Conservation (phyloP, 495 filamentous ascomycete genomes). For the Bacidia rubella region DNA sequence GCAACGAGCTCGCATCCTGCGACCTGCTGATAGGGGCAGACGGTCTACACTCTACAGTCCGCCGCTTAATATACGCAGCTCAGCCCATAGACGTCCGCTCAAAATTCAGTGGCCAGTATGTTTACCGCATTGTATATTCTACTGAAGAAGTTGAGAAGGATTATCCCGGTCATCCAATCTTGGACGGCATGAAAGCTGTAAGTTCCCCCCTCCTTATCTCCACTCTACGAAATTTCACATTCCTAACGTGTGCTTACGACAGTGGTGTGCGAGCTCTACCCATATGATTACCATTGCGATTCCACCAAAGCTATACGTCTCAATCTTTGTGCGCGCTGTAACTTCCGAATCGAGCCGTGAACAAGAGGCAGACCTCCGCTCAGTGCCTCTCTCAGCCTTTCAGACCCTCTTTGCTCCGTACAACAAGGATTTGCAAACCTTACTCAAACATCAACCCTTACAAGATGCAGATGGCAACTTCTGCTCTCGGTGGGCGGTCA, state of each 20-base stretch:
- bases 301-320: background rate
- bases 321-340: background rate
- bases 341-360: too few species aligned
- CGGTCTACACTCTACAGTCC: conserved; percentile 36
- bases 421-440: background rate
- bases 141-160: background rate
- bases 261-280: background rate
- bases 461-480: background rate
- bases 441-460: background rate
- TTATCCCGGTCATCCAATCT: background rate
- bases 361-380: background rate
- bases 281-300: background rate
- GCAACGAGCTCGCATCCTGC: background rate
- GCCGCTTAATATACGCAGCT: conserved; percentile 21
- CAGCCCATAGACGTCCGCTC: background rate
- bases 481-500: background rate
- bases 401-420: background rate
- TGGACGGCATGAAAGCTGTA: background rate
- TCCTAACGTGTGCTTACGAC: background rate
- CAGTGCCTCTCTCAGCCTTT: background rate
- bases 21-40: conserved; percentile 33
- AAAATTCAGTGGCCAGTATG: background rate
- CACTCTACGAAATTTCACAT: background rate
- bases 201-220: background rate
- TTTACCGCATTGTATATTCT: background rate